phyloP scores from a whole-genome alignment of 164 flowering plant species.

The Umbellularia californica region DNA sequence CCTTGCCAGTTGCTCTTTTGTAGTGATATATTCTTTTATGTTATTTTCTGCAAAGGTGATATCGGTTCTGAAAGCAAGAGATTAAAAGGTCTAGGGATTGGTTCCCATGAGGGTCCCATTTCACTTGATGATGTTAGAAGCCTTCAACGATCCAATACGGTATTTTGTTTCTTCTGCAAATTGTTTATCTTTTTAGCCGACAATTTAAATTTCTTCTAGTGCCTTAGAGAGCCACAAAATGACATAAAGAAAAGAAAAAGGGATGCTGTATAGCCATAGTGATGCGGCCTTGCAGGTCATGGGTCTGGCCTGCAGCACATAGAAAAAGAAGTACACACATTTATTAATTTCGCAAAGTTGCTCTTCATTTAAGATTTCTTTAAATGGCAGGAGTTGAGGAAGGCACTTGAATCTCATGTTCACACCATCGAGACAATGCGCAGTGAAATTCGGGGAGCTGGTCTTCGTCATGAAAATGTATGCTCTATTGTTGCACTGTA shows the following conservation, averaged over 20 bases:
- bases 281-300: too few relatives aligned
- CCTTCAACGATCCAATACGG: slow-evolving; percentile 91
- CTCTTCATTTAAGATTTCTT: slow-evolving; percentile 1
- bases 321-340: neutral
- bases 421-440: slow-evolving; percentile 56
- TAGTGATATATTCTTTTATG: slow-evolving; percentile 7
- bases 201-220: neutral
- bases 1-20: neutral
- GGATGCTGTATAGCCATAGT: too few relatives aligned
- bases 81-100: slow-evolving; percentile 83
- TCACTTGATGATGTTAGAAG: slow-evolving; percentile 96
- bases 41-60: slow-evolving; percentile 43
- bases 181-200: neutral
- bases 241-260: too few relatives aligned
- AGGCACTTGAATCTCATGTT: slow-evolving; percentile 78
- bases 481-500: slow-evolving; percentile 8
- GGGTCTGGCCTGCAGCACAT: too few relatives aligned
- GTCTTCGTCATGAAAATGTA: slow-evolving; percentile 75
- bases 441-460: slow-evolving; percentile 49
- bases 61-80: slow-evolving; percentile 63
- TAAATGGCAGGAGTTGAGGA: slow-evolving; percentile 71
- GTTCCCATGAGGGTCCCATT: slow-evolving; percentile 92
- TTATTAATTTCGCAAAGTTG: neutral
- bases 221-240: too few relatives aligned
- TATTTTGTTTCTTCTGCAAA: slow-evolving; percentile 21